phyloP scores from a whole-genome alignment of 2,329 filamentous ascomycete species.

The Trematosphaeria pertusa region DNA sequence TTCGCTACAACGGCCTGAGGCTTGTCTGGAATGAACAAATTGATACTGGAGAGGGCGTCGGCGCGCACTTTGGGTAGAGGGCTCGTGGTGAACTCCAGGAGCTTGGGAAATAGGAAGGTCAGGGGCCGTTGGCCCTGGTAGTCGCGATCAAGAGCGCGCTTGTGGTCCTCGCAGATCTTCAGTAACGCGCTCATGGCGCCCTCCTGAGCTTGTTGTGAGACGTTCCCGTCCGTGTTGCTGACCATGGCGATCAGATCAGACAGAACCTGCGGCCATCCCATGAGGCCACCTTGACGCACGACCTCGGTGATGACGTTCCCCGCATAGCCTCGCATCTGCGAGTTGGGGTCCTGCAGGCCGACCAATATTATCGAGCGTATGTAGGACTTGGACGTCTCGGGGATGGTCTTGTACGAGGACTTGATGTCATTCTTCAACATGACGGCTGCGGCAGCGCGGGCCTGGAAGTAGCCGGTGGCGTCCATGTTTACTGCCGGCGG shows the following conservation, averaged over 20 bases:
- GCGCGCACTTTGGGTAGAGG: conserved; percentile 78
- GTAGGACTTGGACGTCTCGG: conserved; percentile 74
- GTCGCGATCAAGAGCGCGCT: conserved; percentile 82
- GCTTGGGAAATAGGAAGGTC: conserved; percentile 85
- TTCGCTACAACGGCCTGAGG: conserved; percentile 81
- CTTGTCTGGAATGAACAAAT: conserved; percentile 87
- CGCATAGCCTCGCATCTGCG: conserved; percentile 85
- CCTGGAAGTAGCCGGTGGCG: conserved; percentile 70
- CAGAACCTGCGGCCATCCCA: conserved; percentile 90
- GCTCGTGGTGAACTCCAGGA: conserved; percentile 85
- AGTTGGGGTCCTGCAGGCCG: conserved; percentile 80
- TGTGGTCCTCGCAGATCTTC: conserved; percentile 98
- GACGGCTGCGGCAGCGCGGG: conserved; percentile 86
- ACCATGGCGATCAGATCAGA: conserved; percentile 82
- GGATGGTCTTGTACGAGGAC: conserved; percentile 75
- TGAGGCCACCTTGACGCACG: conserved; percentile 80
- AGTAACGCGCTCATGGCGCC: conserved; percentile 90
- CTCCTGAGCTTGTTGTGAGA: conserved; percentile 78
- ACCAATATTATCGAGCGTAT: conserved; percentile 80
- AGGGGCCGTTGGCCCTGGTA: conserved; percentile 89
- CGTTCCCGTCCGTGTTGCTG: conserved; percentile 72
- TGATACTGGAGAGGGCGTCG: conserved; percentile 82
- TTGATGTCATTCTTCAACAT: conserved; percentile 96
- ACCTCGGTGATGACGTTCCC: conserved; percentile 95
- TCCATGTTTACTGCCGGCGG: conserved; percentile 67